Evolutionary conservation across 306 rosid species (phyloP).

Genomic region (Lathyrus tuberosus): DNA sequence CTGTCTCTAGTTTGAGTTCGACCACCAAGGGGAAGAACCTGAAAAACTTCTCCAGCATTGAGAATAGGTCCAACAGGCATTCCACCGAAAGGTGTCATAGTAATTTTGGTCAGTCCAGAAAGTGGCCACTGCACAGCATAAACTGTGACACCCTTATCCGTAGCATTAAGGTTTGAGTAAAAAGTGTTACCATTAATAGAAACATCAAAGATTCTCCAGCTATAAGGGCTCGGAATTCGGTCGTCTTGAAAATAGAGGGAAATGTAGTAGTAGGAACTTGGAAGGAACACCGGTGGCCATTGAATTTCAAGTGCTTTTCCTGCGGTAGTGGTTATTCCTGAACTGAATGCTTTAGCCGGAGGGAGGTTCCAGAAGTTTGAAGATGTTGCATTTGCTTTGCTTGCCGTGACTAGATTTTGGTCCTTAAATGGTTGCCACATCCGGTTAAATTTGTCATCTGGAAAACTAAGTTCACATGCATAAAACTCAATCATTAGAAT

Average conservation of each 20-base stretch:
- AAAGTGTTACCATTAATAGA: constrained; percentile 60
- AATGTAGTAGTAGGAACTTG: constrained; percentile 63
- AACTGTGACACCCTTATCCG: constrained; percentile 67
- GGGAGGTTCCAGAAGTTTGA: constrained; percentile 85
- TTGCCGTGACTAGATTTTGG: constrained; percentile 50
- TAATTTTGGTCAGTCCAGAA: constrained; percentile 61
- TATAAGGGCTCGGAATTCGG: constrained; percentile 60
- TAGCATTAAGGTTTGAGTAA: constrained; percentile 58
- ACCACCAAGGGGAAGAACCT: constrained; percentile 72
- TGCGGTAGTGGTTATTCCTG: constrained; percentile 60
- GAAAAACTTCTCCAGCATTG: constrained; percentile 75
- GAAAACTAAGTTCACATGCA: constrained; percentile 64
- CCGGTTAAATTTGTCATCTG: constrained; percentile 86
- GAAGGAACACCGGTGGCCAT: constrained; percentile 72
- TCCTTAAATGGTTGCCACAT: constrained; percentile 76
- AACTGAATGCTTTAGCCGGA: constrained; percentile 50
- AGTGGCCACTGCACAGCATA: constrained; percentile 72
- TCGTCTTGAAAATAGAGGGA: constrained; percentile 84
- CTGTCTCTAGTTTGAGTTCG: constrained; percentile 70
- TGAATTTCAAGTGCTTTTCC: constrained; percentile 60
- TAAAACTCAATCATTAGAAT: constrained; percentile 46
- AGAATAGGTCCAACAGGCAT: constrained; percentile 71
- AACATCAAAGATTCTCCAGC: constrained; percentile 81
- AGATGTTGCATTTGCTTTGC: constrained; percentile 49
- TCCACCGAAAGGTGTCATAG: constrained; percentile 50